Evolutionary conservation across 768 basidiomycete species (phyloP), one percentile per base, ranked within the genome.

Genomic region (Pisolithus tinctorius): DNA sequence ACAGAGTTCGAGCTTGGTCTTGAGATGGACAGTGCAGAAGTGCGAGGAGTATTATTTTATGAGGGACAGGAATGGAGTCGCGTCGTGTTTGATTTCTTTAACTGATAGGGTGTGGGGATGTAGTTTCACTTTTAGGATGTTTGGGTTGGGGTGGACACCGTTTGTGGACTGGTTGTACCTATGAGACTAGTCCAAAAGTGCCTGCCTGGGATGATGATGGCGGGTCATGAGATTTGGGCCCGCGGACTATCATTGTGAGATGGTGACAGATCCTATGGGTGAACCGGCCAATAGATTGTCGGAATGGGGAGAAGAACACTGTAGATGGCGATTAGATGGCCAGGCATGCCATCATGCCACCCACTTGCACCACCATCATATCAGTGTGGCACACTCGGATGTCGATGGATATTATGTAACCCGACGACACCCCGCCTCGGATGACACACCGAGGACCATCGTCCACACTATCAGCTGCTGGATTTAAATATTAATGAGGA

Each of bases 1-100:
- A 27, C 60, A 89, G 88, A 91, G 63, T 93, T 91, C 57, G 88
- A 91, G 64, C 78, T 92, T 3, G 89, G 84, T 7, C 69, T 92
- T 53, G 89, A 89, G 68, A 69, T 92, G 60, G 88, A 92, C 64
- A 88, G 88, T 56, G 88, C 84, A 50, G 89, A 92, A 71, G 88
- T 92, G 60, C 83, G 90, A 51, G 89, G 88, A 20, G 82, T 88
- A 52, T 64, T 91, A 53, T 66, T 90, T 43, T 84, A 83, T 61
- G 80, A 86, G 48, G 81, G 81, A 11, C 78, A 83, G 55, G 89
- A 91, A 66, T 90, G 87, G 84, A 87, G 88, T 60, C 80, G 85
- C 63, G 85, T 72, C 43, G 84, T 78, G 49, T 81, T 81, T 56
- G 79, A 81, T 56, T 79, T 79, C 57, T 63, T 78, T 55, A 61